These are phyloP conservation scores for Pisolithus tinctorius DNA, from an alignment of 768 basidiomycete genomes.

Conservation along the genomic window DNA sequence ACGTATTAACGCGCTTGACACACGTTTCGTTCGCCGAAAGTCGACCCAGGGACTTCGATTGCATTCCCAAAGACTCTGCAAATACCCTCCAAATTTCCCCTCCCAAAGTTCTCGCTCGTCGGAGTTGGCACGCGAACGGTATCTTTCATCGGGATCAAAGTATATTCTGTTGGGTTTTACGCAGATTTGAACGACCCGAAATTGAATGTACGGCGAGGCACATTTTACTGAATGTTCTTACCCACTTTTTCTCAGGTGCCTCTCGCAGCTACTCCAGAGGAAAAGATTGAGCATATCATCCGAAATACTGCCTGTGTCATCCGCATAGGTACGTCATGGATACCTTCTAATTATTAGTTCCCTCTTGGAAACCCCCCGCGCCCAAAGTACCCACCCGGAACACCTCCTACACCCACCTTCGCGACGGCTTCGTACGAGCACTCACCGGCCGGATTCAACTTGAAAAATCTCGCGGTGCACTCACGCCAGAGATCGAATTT, in stretches of 20 bases:
- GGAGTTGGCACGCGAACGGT: conserved; percentile 86
- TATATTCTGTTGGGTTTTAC: conserved; percentile 89
- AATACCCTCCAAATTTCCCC: conserved; percentile 56
- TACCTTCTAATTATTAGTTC: background rate
- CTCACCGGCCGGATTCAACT: conserved; percentile 54
- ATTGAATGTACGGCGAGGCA: conserved; percentile 41
- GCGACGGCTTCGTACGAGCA: conserved; percentile 78
- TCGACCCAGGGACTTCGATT: conserved; percentile 70
- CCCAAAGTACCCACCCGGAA: conserved; percentile 72
- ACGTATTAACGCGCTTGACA: background rate
- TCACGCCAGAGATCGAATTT: conserved; percentile 55
- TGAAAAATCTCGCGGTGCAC: conserved; percentile 41
- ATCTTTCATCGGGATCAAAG: conserved; percentile 81
- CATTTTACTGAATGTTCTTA: background rate
- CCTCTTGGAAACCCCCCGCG: no score
- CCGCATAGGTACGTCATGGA: conserved; percentile 53
- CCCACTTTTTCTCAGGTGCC: conserved; percentile 39
- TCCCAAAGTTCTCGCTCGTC: conserved; percentile 61
- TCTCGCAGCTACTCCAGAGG: conserved; percentile 48
- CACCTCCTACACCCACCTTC: conserved; percentile 72
- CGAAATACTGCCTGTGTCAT: conserved; percentile 63
- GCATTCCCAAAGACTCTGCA: conserved; percentile 61
- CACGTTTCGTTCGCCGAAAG: conserved; percentile 24
- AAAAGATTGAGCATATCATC: conserved; percentile 66
- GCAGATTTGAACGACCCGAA: conserved; percentile 67